Percentiles rank a stretch among this genome's conserved stretches.
Evolutionary conservation across 2,329 filamentous ascomycete genomes (phyloP).

Genomic region (Penicillium verrucosum): DNA sequence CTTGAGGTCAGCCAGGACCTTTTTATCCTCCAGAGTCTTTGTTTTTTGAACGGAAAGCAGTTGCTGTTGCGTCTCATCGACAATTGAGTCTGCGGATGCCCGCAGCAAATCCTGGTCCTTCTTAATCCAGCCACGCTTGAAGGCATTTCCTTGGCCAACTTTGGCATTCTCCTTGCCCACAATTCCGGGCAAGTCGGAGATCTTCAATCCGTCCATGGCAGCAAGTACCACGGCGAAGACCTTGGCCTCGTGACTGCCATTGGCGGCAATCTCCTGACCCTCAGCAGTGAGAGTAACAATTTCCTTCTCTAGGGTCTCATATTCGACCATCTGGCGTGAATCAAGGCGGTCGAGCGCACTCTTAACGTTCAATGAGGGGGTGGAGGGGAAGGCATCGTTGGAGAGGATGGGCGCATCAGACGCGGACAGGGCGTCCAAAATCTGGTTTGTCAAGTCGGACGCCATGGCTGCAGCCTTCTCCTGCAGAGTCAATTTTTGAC

Average conservation of each 20-base stretch:
- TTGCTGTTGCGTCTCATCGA: conserved; percentile 74
- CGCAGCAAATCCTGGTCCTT: conserved; percentile 59
- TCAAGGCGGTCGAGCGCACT: conserved; percentile 80
- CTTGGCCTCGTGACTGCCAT: conserved; percentile 78
- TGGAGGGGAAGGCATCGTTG: conserved; percentile 64
- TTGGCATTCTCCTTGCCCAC: conserved; percentile 49
- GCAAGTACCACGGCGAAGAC: conserved; percentile 72
- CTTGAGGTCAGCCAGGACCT: conserved; percentile 75
- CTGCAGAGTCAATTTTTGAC: conserved; percentile 23
- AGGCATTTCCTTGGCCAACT: conserved; percentile 91
- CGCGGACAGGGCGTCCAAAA: conserved; percentile 64
- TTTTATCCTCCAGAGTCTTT: conserved; percentile 67
- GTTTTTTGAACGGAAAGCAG: conserved; percentile 70
- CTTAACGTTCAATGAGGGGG: conserved; percentile 70
- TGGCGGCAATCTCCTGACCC: conserved; percentile 66
- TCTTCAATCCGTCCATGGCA: conserved; percentile 75
- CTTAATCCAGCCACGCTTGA: conserved; percentile 70
- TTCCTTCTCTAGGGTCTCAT: conserved; percentile 78
- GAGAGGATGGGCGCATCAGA: conserved; percentile 63
- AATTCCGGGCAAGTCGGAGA: conserved; percentile 62
- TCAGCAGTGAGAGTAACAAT: conserved; percentile 72
- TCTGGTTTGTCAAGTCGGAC: conserved; percentile 59
- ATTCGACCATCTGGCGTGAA: conserved; percentile 81
- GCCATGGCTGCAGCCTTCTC: conserved; percentile 38
- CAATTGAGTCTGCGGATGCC: conserved; percentile 64